A percentile compares a stretch with the other conserved stretches of the same genome.
Conservation (phyloP, 306 rosid genomes). For the Quillaja saponaria region DNA sequence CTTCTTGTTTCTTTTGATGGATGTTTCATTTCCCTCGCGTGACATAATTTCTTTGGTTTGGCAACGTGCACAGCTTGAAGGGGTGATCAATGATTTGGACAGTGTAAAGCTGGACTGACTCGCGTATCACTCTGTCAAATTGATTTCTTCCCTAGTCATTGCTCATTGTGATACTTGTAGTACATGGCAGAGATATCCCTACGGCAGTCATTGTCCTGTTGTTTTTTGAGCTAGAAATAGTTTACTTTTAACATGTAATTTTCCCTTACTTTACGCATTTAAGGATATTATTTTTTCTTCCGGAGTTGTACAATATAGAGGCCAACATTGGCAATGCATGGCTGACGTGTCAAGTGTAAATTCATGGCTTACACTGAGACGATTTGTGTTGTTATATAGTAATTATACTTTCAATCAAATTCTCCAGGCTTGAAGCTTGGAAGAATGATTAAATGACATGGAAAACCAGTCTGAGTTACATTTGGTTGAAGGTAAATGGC, state of each 20-base stretch:
- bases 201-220: neutral
- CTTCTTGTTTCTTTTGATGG: conserved; percentile 1
- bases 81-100: conserved; percentile 77
- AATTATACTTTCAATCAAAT: too few relatives aligned
- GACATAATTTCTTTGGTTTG: neutral
- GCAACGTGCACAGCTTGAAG: conserved; percentile 65
- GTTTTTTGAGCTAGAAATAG: conserved; percentile 40
- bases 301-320: too few relatives aligned
- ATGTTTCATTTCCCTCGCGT: neutral
- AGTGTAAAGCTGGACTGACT: conserved; percentile 74
- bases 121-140: neutral
- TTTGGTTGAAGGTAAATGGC: too few relatives aligned
- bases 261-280: conserved; percentile 26
- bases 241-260: conserved; percentile 40
- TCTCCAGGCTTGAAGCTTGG: too few relatives aligned
- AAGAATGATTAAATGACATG: too few relatives aligned
- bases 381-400: too few relatives aligned
- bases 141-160: conserved; percentile 11
- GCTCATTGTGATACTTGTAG: conserved; percentile 14
- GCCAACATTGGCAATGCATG: too few relatives aligned
- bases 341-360: too few relatives aligned
- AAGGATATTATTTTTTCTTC: neutral
- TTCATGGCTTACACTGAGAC: too few relatives aligned
- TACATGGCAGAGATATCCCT: conserved; percentile 21
- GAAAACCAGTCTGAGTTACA: too few relatives aligned